These are phyloP conservation scores for Suhomyces tanzawaensis DNA, from an alignment of 805 yeast genomes.

Conservation along the genomic window DNA sequence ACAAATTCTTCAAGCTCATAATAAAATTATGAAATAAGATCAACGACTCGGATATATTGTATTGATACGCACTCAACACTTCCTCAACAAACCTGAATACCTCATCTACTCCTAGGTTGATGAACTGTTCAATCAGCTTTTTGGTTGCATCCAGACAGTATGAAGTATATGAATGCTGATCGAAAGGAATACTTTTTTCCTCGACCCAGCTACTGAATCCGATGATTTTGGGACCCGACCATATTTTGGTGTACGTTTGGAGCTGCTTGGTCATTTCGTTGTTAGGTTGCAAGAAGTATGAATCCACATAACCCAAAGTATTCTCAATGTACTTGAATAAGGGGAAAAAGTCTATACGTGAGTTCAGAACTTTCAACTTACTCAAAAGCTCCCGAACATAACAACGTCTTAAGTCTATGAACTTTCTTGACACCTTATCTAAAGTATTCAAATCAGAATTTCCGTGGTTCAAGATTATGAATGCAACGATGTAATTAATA, in stretches of 20 bases:
- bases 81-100: not conserved
- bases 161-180: conserved; percentile 2
- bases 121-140: not conserved
- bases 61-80: not conserved
- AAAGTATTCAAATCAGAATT: conserved; percentile 16
- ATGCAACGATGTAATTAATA: conserved; percentile 31
- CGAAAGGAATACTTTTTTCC: conserved; percentile 14
- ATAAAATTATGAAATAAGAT: conserved; percentile 26
- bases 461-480: conserved; percentile 24
- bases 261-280: conserved; percentile 15
- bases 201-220: conserved; percentile 36
- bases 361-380: not conserved
- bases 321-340: conserved; percentile 34
- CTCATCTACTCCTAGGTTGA: not conserved
- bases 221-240: conserved; percentile 27
- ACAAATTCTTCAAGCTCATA: conserved; percentile 23
- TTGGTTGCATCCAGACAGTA: not conserved
- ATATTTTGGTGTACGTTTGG: conserved; percentile 15
- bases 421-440: conserved; percentile 18
- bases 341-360: conserved; percentile 23
- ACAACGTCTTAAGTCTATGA: conserved; percentile 23
- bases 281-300: conserved; percentile 19
- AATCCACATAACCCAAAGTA: conserved; percentile 25
- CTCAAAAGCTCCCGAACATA: conserved; percentile 15
- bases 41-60: conserved; percentile 9